Base-by-base conservation (phyloP, 2,329 filamentous ascomycete genomes). In the Xenoacremonium recifei region DNA sequence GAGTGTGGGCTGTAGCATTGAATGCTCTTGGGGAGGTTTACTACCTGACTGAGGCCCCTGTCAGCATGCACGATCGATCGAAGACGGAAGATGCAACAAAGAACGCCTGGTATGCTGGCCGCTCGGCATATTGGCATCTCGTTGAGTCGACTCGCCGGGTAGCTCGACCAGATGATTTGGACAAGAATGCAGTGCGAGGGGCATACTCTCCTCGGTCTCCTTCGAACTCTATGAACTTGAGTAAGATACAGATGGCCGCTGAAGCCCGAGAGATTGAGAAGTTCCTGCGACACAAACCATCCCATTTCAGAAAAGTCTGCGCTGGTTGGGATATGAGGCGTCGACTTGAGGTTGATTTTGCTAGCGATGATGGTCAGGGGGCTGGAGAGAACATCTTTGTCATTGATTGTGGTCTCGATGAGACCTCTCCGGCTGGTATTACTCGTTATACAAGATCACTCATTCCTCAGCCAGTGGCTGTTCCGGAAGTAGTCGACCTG, bases 21-120 rank as follows among this genome's bases (percentile, higher is more conserved):
- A 99, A 99, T 61, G 92, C 93, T 0, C 72, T 99, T 7, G 93
- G 93, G 2, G 93, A 99, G 63, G 72, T 96, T 0, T 97, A 85
- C 63, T 96, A 92, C 54, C 72, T 97, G 2, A 85, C 79, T 2
- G 82, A 88, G 36, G 74, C 84, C 6, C 89, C 89, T 0, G 73
- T 75, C 25, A 70, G 76, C 16, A 71, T 77, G 6, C 54, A 71
- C 4, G 69, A 72, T 21, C 73, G 75, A 42, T 64, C 65, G 25
- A 75, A 69, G 48, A 62, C 67, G 3, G 72, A 84, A 25, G 76
- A 85, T 42, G 59, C 75, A 13, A 79, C 85, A 45, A 80, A 77
- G 47, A 70, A 82, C 47, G 87, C 89, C 12, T 96, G 92, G 92
- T 74, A 81, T 45, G 82, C 87, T 21, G 92, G 89, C 6, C 81